Evolutionary conservation across 176 grass and related monocot genomes (phyloP), one percentile per base, ranked within the genome.

Genomic region (Puya raimondii): DNA sequence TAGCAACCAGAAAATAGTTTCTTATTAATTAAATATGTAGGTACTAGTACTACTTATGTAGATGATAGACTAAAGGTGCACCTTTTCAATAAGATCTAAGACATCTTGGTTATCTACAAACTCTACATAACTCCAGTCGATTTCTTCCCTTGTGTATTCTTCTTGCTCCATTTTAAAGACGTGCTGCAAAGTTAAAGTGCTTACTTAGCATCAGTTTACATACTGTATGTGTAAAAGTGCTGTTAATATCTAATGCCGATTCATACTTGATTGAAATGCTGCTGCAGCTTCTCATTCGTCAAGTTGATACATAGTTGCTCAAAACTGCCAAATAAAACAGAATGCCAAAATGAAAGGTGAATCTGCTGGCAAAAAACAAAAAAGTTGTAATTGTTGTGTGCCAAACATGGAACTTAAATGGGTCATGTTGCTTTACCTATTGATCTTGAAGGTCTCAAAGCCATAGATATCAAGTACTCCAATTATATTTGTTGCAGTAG

Each of bases 121-220:
- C 63, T 96, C 92, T 42, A 96, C 86, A 77, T 96, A 96, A 63
- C 92, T 96, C 92, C 92, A 96, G 21, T 92, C 76, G 23, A 96
- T 96, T 72, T 96, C 88, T 72, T 96, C 92, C 58, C 52, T 89
- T 66, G 92, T 91, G 65, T 96, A 96, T 27, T 91, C 86, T 77
- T 96, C 92, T 80, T 96, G 92, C 76, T 96, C 92, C 92, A 96
- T 96, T 82, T 96, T 96, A 66, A 96, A 96, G 52, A 96, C 92
- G 12, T 96, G 92, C 88, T 96, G 85, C 73, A 72, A 17, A 49
- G 75, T 66, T 29, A 79, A 77, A 47, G 75, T 15, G 47, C 13
- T 53, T 33, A 47, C 64, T 75, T 64, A 25, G 49, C 14, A 66
- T 63, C 33, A 25, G 9, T 75, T 53, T 25, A 47, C 12, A 75